phyloP scores from a whole-genome alignment of 2,329 filamentous ascomycete genomes.

The Aureobasidium lini region DNA sequence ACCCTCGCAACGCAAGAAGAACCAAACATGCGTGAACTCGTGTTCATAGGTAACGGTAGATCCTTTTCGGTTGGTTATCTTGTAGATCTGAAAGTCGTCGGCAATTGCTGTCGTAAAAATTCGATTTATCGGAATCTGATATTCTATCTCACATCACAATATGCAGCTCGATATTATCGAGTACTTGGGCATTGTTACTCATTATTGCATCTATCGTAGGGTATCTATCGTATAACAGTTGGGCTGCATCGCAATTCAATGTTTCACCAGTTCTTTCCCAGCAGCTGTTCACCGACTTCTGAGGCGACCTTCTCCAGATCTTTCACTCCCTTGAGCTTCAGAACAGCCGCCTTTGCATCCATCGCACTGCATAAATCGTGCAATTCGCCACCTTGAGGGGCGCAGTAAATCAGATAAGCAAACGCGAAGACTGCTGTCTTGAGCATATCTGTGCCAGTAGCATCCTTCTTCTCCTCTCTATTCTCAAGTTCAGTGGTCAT shows the following conservation, averaged over 20 bases:
- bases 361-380: slow-evolving; percentile 70
- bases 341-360: slow-evolving; percentile 61
- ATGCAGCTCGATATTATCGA: too few relatives aligned
- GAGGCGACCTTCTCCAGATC: slow-evolving; percentile 29
- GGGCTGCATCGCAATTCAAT: neutral
- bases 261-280: slow-evolving; percentile 10
- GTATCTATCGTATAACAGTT: neutral
- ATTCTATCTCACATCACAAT: too few relatives aligned
- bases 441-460: slow-evolving; percentile 52
- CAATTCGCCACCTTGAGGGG: slow-evolving; percentile 64
- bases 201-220: neutral
- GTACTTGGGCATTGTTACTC: neutral
- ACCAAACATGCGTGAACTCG: neutral
- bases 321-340: slow-evolving; percentile 30
- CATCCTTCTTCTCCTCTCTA: slow-evolving; percentile 35
- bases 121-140: too few relatives aligned
- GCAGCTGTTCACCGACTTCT: slow-evolving; percentile 20
- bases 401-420: slow-evolving; percentile 67
- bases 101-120: too few relatives aligned
- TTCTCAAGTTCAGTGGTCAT: slow-evolving; percentile 43
- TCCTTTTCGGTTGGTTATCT: too few relatives aligned
- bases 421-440: slow-evolving; percentile 70
- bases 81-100: too few relatives aligned
- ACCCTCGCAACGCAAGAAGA: neutral
- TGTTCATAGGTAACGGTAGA: too few relatives aligned